phyloP scores from a whole-genome alignment of 1,139 yeast genomes.

The Candida sanyaensis region DNA sequence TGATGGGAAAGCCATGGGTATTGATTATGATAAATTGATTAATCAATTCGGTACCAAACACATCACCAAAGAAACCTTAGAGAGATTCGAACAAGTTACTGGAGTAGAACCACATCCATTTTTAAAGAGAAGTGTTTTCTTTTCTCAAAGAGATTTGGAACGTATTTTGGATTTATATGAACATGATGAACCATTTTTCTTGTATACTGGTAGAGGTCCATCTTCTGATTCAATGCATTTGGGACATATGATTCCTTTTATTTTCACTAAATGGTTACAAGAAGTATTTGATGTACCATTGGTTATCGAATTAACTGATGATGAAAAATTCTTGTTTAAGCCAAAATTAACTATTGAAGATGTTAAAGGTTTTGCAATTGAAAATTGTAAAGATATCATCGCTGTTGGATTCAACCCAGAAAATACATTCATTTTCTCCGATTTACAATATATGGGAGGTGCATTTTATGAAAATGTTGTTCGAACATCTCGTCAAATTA shows the following conservation, averaged over 20 bases:
- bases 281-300: conserved; percentile 97
- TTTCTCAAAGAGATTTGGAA: conserved; percentile 86
- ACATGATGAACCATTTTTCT: conserved; percentile 91
- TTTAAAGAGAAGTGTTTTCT: conserved; percentile 88
- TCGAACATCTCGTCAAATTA: conserved; percentile 91
- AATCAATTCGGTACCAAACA: conserved; percentile 84
- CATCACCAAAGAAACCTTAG: conserved; percentile 70
- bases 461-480: conserved; percentile 94
- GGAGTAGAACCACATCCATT: conserved; percentile 94
- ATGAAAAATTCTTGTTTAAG: conserved; percentile 95
- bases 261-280: conserved; percentile 97
- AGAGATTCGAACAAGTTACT: conserved; percentile 75
- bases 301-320: conserved; percentile 94
- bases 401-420: conserved; percentile 94
- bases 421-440: conserved; percentile 93
- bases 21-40: conserved; percentile 87
- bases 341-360: conserved; percentile 86
- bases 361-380: conserved; percentile 74
- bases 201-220: conserved; percentile 98
- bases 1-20: conserved; percentile 84
- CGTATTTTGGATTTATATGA: conserved; percentile 86
- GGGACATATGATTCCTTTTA: conserved; percentile 96
- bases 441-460: conserved; percentile 89
- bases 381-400: conserved; percentile 90
- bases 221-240: conserved; percentile 93